These are phyloP conservation scores for Pythium myriotylum DNA, from an alignment of 352 stramenopile species.

Conservation along the genomic window DNA sequence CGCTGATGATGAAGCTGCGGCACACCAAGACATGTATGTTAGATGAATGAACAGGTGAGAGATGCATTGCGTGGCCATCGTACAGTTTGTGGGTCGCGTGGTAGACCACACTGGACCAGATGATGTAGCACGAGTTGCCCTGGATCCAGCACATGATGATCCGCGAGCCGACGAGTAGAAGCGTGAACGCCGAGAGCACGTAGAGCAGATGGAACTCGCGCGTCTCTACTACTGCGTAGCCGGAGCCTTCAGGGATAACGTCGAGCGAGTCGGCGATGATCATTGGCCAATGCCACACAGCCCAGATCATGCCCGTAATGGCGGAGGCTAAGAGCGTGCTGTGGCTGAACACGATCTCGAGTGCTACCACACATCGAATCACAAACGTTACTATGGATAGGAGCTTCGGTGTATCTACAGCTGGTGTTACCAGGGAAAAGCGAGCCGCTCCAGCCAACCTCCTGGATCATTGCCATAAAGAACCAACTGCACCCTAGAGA, in stretches of 20 bases:
- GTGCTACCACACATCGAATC: conserved; percentile 38
- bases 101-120: conserved; percentile 89
- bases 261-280: conserved; percentile 86
- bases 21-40: too few relatives aligned
- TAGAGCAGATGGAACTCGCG: conserved; percentile 79
- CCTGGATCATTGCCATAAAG: conserved; percentile 76
- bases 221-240: conserved; percentile 80
- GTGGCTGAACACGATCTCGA: conserved; percentile 88
- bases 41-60: too few relatives aligned
- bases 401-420: too few relatives aligned
- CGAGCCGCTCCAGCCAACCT: conserved; percentile 87
- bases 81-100: conserved; percentile 88
- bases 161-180: conserved; percentile 78
- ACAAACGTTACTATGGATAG: not conserved
- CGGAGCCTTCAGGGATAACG: conserved; percentile 68
- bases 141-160: conserved; percentile 93
- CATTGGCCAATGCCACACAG: conserved; percentile 87
- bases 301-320: conserved; percentile 83
- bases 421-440: conserved; percentile 71
- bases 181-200: conserved; percentile 77
- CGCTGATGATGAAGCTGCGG: conserved; percentile 81
- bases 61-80: too few relatives aligned
- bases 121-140: conserved; percentile 86
- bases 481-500: conserved; percentile 84
- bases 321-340: conserved; percentile 87